Evolutionary conservation across 2,329 filamentous ascomycete species (phyloP), one percentile per base, ranked within the genome.

Genomic region (Trichophaea hybrida): DNA sequence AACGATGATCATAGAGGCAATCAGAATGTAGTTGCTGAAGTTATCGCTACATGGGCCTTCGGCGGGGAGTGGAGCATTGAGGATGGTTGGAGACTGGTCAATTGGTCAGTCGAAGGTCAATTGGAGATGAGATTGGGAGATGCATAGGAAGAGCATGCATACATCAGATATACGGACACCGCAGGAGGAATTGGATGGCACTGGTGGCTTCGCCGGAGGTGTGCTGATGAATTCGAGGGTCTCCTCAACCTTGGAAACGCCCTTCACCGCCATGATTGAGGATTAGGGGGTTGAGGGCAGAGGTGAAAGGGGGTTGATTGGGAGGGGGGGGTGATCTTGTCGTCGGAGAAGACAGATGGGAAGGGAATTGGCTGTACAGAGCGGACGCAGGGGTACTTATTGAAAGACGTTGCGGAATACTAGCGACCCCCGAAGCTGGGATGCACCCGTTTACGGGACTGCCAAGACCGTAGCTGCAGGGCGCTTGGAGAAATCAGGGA

Each of bases 31-130:
- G 75, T 93, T 94, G 75, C 85, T 90, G 82, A 97, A 98, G 74
- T 77, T 83, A 68, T 94, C 88, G 73, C 80, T 83, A 66, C 89
- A 86, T 55, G 88, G 76, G 55, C 82, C 87, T 73, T 98, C 93
- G 66, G 90, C 91, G 40, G 93, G 93, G 48, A 97, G 82, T 66
- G 93, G 89, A 53, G 84, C 87, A 81, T 97, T 97, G 72, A 94
- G 87, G 75, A 97, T 97, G 63, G 88, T 76, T 35, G 88, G 85
- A 70, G 82, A 91, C 90, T 94, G 70, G 66, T 35, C 35, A 49
- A 59, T 59, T 59, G 48, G 4, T 31, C 35, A 31, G 17, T 49
- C 48, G 24, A 3, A 51, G 32, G 53, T 44, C 40, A 40, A 37
- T 31, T 12, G 71, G 71, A 72, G 69, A 35, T 74, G 83, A 81